phyloP scores from a whole-genome alignment of 768 basidiomycete genomes.

The Cubamyces lactineus region DNA sequence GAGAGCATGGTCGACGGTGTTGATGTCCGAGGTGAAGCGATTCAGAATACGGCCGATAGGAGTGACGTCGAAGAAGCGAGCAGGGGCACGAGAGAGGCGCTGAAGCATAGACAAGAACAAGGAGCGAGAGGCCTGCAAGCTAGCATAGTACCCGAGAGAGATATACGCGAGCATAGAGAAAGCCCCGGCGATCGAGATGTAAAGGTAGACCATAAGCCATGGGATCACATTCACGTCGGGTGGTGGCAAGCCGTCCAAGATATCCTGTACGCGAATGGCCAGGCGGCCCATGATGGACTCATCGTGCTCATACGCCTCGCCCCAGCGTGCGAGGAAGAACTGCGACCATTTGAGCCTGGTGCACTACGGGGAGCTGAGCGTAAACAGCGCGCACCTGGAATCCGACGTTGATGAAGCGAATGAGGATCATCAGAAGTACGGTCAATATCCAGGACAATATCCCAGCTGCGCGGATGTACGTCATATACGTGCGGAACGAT shows the following conservation, averaged over 20 bases:
- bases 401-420: conserved; percentile 56
- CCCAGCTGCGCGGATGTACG: conserved; percentile 67
- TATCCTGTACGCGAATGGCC: not conserved
- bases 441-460: conserved; percentile 57
- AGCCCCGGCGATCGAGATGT: conserved; percentile 63
- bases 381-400: conserved; percentile 50
- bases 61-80: conserved; percentile 73
- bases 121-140: conserved; percentile 64
- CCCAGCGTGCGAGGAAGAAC: conserved; percentile 72
- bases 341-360: conserved; percentile 29
- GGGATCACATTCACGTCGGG: conserved; percentile 63
- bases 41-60: conserved; percentile 81
- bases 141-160: conserved; percentile 67
- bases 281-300: conserved; percentile 9
- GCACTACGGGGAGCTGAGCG: too few species aligned
- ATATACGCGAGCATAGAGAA: conserved; percentile 57
- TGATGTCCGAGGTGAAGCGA: conserved; percentile 75
- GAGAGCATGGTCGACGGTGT: conserved; percentile 68
- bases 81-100: conserved; percentile 62
- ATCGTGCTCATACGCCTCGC: conserved; percentile 60
- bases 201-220: conserved; percentile 67
- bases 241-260: conserved; percentile 56
- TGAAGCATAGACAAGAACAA: conserved; percentile 59
- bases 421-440: conserved; percentile 53
- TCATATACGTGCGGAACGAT: conserved; percentile 58